Evolutionary conservation across 2,329 filamentous ascomycete species (phyloP), one percentile per base, ranked within the genome.

Genomic region (Aspergillus ustus): DNA sequence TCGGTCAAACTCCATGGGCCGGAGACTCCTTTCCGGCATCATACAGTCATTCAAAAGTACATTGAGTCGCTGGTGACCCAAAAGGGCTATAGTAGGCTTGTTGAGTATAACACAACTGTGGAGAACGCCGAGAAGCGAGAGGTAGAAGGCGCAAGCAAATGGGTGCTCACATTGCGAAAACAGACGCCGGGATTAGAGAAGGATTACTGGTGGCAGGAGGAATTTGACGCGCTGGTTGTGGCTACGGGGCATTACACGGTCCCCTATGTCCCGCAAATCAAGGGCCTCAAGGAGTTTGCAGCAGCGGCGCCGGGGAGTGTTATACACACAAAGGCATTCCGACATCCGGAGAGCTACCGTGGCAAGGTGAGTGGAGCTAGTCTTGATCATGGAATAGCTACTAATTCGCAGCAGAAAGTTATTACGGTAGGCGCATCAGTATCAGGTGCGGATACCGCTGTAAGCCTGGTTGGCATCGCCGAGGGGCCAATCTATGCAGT

Each of bases 351-450:
- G 60, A 72, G 77, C 63, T 82, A 82, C 54, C 71, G 74, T 62
- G 70, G 69, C 44, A 75, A 77, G 69, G 71, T 74, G 59, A 31
- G 55, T 1, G 20, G 2, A 22, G 22, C 4, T 7, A 3, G n/a
- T 15, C 7, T 13, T 15, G 25, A 15, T 22, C 11, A 13, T 6
- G n/a, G 5, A 8, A 43, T 29, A 6, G 2, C 7, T 34, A n/a
- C 25, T 55, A 11, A 60, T 19, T 13, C 9, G 20, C 1, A 4
- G 8, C 34, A 87, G 84, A 81, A 77, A 60, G 83, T 89, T 0
- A 77, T 90, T 0, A 81, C 87, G 0, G 85, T 90, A 1, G 87
- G 88, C 3, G 87, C 85, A 1, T 88, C 85, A 0, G 87, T 89
- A 3, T 90, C 87, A 0, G 87, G 84, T 0, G 83, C 85, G 29